Percentiles rank a stretch among this genome's conserved stretches.
Conservation (phyloP, 1,139 yeast species). For the Hanseniaspora gamundiae region DNA sequence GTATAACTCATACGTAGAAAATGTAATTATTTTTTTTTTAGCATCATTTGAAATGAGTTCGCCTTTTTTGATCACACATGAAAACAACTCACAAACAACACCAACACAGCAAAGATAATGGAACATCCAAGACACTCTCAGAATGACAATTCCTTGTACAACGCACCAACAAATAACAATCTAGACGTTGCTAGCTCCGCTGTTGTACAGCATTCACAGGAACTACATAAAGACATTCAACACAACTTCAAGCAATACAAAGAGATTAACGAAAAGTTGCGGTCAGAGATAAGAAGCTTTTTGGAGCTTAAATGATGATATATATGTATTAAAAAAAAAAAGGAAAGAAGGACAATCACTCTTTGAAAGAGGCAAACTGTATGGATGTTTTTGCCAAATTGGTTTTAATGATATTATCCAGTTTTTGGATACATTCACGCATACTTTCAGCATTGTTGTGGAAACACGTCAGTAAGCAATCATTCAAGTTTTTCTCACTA, state of each 20-base stretch:
- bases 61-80: too few relatives aligned
- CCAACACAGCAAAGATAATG: too few relatives aligned
- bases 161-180: too few relatives aligned
- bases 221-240: neutral
- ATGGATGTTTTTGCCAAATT: conserved; percentile 21
- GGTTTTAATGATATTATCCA: conserved; percentile 22
- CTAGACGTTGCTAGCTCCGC: neutral
- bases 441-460: conserved; percentile 20
- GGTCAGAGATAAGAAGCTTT: neutral
- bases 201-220: neutral
- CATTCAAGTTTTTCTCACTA: conserved; percentile 20
- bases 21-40: too few relatives aligned
- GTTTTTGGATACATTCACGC: conserved; percentile 21
- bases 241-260: neutral
- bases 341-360: neutral
- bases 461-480: conserved; percentile 24
- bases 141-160: too few relatives aligned
- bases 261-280: neutral
- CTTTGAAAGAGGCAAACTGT: conserved; percentile 24
- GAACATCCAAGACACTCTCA: too few relatives aligned
- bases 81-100: too few relatives aligned
- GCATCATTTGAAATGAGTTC: too few relatives aligned
- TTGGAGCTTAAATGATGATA: neutral
- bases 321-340: neutral
- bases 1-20: too few relatives aligned